Evolutionary conservation across 768 basidiomycete species (phyloP), one percentile per base, ranked within the genome.

Genomic region (Candolleomyces aberdarensis): DNA sequence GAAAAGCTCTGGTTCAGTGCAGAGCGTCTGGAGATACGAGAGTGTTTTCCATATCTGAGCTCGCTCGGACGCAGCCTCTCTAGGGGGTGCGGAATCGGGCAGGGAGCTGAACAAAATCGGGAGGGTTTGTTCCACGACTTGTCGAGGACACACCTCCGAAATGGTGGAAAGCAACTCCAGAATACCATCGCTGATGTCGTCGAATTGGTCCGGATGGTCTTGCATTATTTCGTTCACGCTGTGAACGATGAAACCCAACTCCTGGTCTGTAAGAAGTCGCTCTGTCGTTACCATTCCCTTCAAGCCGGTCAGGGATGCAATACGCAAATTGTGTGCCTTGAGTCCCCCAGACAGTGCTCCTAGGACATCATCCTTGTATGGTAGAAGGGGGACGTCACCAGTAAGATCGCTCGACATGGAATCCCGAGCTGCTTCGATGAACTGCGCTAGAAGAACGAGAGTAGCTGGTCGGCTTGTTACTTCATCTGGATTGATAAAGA

Each of bases 191-290:
- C 91, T 93, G 66, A 59, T 51, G 40, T 89, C 86, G 49, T 82
- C 82, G 20, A 80, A 78, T 15, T 83, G 83, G 46, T 80, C 78
- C 6, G 73, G 69, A 26, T 83, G 79, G 13, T 74, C 75, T 55
- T 81, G 77, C 40, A 96, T 74, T 9, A 92, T 74, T 53, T 92
- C 88, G 66, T 90, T 86, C 29, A 89, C 78, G 53, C 83, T 87
- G 59, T 88, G 87, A 1, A 96, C 89, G 44, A 94, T 76, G 68
- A 89, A 94, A 3, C 86, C 84, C 11, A 92, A 72, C 70, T 99
- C 96, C 19, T 87, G 83, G 56, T 87, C 81, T 0, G 83, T 76
- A 41, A 96, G 76, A 49, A 94, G 80, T 0, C 72, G 72, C 7
- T 80, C 75, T 1, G 92, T 86, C 8, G 82, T 83, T n/a, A 88